Evolutionary conservation across 2,329 filamentous ascomycete species (phyloP).

Genomic region (Botrytis deweyae): DNA sequence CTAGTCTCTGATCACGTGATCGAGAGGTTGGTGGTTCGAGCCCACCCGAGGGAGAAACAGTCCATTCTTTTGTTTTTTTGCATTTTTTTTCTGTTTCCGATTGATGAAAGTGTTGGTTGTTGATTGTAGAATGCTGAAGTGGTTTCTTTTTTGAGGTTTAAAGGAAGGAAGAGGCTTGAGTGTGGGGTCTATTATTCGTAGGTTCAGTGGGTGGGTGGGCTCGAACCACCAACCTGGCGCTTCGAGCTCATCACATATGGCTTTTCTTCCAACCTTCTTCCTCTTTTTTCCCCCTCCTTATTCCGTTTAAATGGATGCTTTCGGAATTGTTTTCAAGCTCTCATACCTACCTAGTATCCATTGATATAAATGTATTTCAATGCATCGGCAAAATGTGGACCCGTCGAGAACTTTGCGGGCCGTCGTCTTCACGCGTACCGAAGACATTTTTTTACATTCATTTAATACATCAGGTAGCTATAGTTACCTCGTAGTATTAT

Average conservation of each 20-base stretch:
- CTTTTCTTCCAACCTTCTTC: background rate
- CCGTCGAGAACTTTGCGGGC: background rate
- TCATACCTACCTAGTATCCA: rapidly evolving
- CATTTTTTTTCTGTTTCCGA: rapidly evolving
- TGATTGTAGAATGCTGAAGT: background rate
- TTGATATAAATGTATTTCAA: background rate
- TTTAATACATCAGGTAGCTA: no score
- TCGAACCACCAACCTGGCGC: background rate
- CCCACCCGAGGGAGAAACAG: background rate
- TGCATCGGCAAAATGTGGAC: background rate
- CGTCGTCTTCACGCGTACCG: background rate
- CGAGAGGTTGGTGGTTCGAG: slow-evolving; percentile 18
- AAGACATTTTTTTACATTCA: background rate
- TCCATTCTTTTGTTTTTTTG: rapidly evolving
- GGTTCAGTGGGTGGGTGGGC: background rate
- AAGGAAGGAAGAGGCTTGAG: background rate
- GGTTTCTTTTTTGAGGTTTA: background rate
- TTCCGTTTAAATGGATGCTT: background rate
- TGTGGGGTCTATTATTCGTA: background rate
- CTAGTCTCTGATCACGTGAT: background rate
- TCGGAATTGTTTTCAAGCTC: background rate
- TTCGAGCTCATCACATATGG: background rate
- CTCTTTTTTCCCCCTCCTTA: rapidly evolving
- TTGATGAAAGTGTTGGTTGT: background rate
- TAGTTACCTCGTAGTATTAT: no score